Conservation (phyloP, 2,329 filamentous ascomycete genomes). For the Raffaelea arxii region DNA sequence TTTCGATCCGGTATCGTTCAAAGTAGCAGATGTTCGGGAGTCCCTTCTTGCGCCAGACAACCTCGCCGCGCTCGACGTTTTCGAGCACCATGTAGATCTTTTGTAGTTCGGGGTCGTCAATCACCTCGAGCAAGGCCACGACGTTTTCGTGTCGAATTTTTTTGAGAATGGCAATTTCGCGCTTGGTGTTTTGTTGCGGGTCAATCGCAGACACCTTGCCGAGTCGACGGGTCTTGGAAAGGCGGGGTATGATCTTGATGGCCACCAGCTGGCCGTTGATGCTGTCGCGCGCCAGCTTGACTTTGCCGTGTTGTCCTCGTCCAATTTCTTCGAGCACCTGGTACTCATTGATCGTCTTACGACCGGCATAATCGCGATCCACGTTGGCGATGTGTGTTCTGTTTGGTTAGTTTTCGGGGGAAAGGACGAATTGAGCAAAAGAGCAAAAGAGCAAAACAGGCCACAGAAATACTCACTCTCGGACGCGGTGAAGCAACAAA, state of each 20-base stretch:
- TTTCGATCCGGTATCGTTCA: conserved; percentile 72
- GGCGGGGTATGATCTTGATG: conserved; percentile 97
- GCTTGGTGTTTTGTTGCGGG: conserved; percentile 73
- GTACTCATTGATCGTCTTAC: conserved; percentile 96
- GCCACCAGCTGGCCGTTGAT: conserved; percentile 71
- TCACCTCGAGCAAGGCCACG: conserved; percentile 89
- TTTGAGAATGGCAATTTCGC: conserved; percentile 95
- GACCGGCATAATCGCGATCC: conserved; percentile 77
- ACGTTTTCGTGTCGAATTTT: conserved; percentile 98
- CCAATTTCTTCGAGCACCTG: conserved; percentile 95
- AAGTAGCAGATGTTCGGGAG: conserved; percentile 72
- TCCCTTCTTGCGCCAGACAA: conserved; percentile 87
- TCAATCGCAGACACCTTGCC: conserved; percentile 63
- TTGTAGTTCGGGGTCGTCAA: conserved; percentile 89
- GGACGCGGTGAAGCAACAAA: conserved; percentile 60
- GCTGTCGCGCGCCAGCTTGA: conserved; percentile 83
- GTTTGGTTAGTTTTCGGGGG: conserved; percentile 2
- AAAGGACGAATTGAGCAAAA: neutral
- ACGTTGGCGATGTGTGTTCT: conserved; percentile 86
- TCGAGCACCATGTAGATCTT: conserved; percentile 99
- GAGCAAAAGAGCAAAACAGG: neutral
- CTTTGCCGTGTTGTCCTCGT: conserved; percentile 92
- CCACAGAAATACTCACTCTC: conserved; percentile 51
- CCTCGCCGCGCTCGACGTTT: conserved; percentile 87
- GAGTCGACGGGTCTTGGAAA: conserved; percentile 86